Conservation (phyloP, 371 early-diverging fungal species). For the Paramicrosporidium saccamoebae region DNA sequence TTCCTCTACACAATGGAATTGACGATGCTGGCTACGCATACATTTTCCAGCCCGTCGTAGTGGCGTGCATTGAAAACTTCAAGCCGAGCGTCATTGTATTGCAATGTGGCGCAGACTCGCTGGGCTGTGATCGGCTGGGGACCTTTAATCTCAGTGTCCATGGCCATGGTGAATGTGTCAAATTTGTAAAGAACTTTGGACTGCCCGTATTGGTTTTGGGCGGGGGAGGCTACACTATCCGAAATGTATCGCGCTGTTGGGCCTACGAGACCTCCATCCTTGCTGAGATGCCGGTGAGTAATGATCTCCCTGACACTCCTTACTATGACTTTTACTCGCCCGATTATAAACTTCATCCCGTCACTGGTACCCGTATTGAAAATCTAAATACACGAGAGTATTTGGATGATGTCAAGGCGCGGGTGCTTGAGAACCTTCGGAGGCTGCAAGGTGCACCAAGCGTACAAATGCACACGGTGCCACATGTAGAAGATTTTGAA, state of each 20-base stretch:
- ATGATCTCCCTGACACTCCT: constrained; percentile 24
- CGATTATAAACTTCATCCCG: constrained; percentile 48
- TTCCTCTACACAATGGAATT: constrained; percentile 64
- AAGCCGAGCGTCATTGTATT: constrained; percentile 52
- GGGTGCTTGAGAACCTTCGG: constrained; percentile 66
- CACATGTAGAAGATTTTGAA: no score
- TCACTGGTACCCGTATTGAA: constrained; percentile 26
- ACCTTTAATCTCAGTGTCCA: constrained; percentile 56
- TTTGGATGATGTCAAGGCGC: constrained; percentile 30
- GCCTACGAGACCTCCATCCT: constrained; percentile 69
- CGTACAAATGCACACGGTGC: constrained; percentile 75
- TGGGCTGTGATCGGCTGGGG: constrained; percentile 65
- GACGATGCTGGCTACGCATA: constrained; percentile 46
- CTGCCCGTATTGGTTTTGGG: constrained; percentile 58
- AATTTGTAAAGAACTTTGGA: constrained; percentile 37
- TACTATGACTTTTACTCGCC: constrained; percentile 46
- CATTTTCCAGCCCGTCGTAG: constrained; percentile 51
- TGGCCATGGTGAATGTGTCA: constrained; percentile 66
- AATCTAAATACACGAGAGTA: constrained; percentile 68
- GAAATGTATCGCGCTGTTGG: constrained; percentile 78
- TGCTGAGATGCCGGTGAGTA: constrained; percentile 30
- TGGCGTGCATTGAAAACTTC: constrained; percentile 32
- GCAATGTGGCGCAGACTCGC: constrained; percentile 85
- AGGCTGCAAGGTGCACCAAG: constrained; percentile 67
- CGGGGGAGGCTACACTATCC: constrained; percentile 79